Percentiles rank a stretch among this genome's conserved stretches.
phyloP scores from a whole-genome alignment of 371 early-diverging fungal species.

The Phascolomyces articulosus region DNA sequence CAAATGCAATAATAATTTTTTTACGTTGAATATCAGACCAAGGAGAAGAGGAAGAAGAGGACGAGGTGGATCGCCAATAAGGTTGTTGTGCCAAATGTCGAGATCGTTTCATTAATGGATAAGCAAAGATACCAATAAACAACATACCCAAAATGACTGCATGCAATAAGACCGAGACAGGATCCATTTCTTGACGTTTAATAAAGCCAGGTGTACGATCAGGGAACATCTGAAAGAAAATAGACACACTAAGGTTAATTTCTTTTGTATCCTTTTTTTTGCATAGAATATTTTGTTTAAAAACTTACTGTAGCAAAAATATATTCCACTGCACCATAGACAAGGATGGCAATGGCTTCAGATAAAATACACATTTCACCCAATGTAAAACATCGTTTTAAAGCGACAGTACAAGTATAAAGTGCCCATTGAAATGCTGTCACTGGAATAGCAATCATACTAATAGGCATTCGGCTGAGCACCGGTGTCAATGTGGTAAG shows the following conservation, averaged over 20 bases:
- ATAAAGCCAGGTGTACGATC: slow-evolving; percentile 29
- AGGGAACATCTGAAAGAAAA: slow-evolving; percentile 26
- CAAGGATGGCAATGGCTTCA: slow-evolving; percentile 50
- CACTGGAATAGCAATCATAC: slow-evolving; percentile 31
- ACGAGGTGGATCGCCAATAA: slow-evolving; percentile 40
- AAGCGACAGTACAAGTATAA: slow-evolving; percentile 42
- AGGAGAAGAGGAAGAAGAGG: slow-evolving; percentile 1
- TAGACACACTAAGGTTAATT: neutral
- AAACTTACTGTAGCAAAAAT: slow-evolving; percentile 14
- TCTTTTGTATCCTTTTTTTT: neutral
- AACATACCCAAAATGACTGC: slow-evolving; percentile 73
- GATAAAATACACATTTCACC: slow-evolving; percentile 73
- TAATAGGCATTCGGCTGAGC: slow-evolving; percentile 26
- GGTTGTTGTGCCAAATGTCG: slow-evolving; percentile 52
- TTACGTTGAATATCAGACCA: slow-evolving; percentile 17
- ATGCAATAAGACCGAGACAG: slow-evolving; percentile 39
- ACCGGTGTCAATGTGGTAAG: slow-evolving; percentile 25
- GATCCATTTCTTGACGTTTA: slow-evolving; percentile 23
- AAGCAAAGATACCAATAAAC: slow-evolving; percentile 59
- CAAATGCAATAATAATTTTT: slow-evolving; percentile 30
- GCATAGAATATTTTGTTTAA: too few relatives aligned
- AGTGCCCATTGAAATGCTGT: slow-evolving; percentile 45
- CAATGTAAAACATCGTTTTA: slow-evolving; percentile 64
- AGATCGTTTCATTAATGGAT: slow-evolving; percentile 58
- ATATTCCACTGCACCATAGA: slow-evolving; percentile 40